phyloP scores from a whole-genome alignment of 176 grass and related monocot species.

The Echinochloa phyllopogon region DNA sequence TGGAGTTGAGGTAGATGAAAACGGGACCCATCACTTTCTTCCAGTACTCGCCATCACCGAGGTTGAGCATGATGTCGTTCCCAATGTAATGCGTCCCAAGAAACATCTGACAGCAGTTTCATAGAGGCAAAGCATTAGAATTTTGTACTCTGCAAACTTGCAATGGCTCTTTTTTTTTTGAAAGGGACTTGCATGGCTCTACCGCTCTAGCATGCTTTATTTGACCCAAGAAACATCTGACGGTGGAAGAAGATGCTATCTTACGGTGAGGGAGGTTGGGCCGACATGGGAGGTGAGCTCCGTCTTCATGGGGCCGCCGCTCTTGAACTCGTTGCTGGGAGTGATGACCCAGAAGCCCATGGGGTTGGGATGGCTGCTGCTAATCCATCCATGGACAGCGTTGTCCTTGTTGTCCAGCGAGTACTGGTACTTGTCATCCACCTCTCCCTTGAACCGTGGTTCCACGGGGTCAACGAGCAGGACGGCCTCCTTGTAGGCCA shows the following conservation, averaged over 20 bases:
- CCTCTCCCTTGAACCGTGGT: slow-evolving; percentile 62
- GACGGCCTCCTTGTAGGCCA: slow-evolving; percentile 74
- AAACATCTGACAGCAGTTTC: slow-evolving; percentile 55
- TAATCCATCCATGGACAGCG: slow-evolving; percentile 69
- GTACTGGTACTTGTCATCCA: slow-evolving; percentile 87
- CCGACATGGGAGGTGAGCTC: slow-evolving; percentile 78
- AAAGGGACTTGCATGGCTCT: no score
- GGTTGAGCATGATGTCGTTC: slow-evolving; percentile 42
- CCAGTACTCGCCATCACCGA: slow-evolving; percentile 63
- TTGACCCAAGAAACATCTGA: slow-evolving; percentile 72
- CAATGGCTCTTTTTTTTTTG: no score
- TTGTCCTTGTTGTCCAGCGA: slow-evolving; percentile 56
- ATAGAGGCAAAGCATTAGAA: no score
- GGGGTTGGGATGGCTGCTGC: background rate
- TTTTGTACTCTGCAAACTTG: no score
- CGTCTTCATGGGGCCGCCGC: slow-evolving; percentile 59
- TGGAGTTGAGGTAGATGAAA: slow-evolving; percentile 84
- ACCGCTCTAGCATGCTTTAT: no score
- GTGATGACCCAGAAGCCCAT: slow-evolving; percentile 77
- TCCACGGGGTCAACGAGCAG: slow-evolving; percentile 54
- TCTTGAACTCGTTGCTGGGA: slow-evolving; percentile 73
- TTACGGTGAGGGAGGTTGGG: slow-evolving; percentile 61
- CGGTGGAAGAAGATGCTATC: background rate
- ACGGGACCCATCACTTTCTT: slow-evolving; percentile 83
- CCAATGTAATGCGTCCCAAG: slow-evolving; percentile 67